Base-by-base conservation (phyloP, 228 moss, liverwort and hornwort species). In the Sphagnum fallax region DNA sequence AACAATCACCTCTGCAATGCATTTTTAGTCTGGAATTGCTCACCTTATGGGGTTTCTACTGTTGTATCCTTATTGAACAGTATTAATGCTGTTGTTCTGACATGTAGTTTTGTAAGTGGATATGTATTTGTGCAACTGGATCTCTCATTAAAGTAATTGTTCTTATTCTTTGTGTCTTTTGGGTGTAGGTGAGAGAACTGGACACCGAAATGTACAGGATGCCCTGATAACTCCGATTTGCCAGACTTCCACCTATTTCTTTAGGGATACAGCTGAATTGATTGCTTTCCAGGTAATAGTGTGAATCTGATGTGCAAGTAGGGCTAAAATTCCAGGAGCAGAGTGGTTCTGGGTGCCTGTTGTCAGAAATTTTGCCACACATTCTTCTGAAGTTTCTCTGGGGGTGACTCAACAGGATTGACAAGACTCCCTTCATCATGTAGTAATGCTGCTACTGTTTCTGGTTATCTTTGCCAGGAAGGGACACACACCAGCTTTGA, bases 241-340 rank as follows among this genome's bases (percentile, higher is more conserved):
- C 65, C 98, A 98, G 85, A 93, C 98, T 71, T 98, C 98, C 67
- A 93, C 98, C 71, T 98, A 89, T 52, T 85, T 84, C 47, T 98
- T 98, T 59, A 91, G 80, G 73, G 82, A 98, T 69, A 98, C 98
- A 68, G 98, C 93, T 15, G 93, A 98, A 76, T 83, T 98, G 77
- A 90, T 98, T 71, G 88, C 98, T 10, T 98, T 93, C 73, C 92
- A 95, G 95, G 95, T 96, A 84, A 18, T 55, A 2, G 12, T 8
- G 67, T 67, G 51, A 55, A 10, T 48, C 62, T 47, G 62, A 62
- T 8, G 16, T 14, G 0, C 15, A 8, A 47, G 14, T 60, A 62
- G 18, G 62, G 4, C 10, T 62, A 10, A 16, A 62, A 6, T 16
- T 10, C 9, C 16, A 57, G 13, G 10, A 47, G 10, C 32, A 14